Evolutionary conservation across 192 early-diverging fungal genomes (phyloP).

Genomic region (Coemansia sp.): DNA sequence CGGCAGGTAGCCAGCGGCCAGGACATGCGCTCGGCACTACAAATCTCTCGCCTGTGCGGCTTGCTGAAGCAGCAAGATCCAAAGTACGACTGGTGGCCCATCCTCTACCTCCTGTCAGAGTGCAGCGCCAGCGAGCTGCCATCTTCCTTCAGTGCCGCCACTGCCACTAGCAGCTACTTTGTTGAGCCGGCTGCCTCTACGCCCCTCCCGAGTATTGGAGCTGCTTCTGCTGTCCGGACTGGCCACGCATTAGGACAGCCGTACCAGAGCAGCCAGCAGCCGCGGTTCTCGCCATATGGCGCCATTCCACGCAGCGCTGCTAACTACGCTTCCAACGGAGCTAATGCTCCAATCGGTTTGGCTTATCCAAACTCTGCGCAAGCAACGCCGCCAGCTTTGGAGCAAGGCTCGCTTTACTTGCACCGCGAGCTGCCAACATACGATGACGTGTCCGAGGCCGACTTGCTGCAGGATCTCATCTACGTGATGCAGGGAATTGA

Average conservation of each 20-base stretch:
- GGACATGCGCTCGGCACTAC: constrained; percentile 30
- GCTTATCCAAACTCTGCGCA: neutral
- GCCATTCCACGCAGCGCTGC: constrained; percentile 6
- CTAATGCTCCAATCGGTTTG: neutral
- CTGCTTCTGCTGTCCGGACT: neutral
- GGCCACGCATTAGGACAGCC: neutral
- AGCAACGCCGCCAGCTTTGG: neutral
- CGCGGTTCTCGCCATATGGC: constrained; percentile 2
- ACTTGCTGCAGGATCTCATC: constrained; percentile 81
- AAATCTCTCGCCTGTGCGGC: constrained; percentile 26
- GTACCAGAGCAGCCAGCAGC: constrained; percentile 9
- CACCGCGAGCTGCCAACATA: constrained; percentile 36
- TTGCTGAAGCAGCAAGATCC: constrained; percentile 35
- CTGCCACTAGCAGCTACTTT: constrained; percentile 20
- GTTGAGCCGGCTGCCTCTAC: neutral
- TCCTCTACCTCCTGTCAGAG: constrained; percentile 46
- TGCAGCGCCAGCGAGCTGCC: constrained; percentile 16
- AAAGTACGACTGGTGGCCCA: constrained; percentile 48
- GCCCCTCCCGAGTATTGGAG: neutral
- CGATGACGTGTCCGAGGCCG: constrained; percentile 61
- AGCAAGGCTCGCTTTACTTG: constrained; percentile 9
- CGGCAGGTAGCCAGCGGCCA: too few relatives aligned
- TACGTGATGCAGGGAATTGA: constrained; percentile 96
- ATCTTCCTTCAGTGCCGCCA: neutral
- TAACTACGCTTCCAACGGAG: neutral